These are phyloP conservation scores for Westerdykella aurantiaca DNA, from an alignment of 2,329 filamentous ascomycete genomes.

Conservation along the genomic window DNA sequence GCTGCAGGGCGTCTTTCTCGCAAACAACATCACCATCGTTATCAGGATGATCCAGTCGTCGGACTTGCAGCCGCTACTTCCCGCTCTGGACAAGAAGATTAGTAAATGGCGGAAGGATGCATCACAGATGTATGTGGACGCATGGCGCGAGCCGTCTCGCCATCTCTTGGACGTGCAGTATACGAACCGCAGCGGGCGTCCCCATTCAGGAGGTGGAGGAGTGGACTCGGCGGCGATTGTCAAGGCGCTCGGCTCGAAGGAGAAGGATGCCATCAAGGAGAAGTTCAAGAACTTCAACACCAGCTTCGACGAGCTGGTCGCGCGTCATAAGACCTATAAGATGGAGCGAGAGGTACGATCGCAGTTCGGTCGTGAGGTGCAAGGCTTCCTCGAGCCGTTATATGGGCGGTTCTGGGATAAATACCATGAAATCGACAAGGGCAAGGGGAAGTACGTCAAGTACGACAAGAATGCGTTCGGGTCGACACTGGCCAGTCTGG, in stretches of 20 bases:
- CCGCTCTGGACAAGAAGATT: constrained; percentile 58
- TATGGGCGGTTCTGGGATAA: constrained; percentile 95
- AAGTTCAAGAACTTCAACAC: constrained; percentile 92
- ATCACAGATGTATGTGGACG: constrained; percentile 71
- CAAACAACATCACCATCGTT: constrained; percentile 78
- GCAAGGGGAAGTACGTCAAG: constrained; percentile 96
- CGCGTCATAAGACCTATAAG: constrained; percentile 71
- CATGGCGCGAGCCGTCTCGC: constrained; percentile 81
- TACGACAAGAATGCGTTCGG: constrained; percentile 84
- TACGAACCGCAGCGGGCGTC: constrained; percentile 68
- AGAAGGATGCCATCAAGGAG: constrained; percentile 92
- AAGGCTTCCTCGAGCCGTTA: constrained; percentile 85
- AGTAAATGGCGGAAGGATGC: constrained; percentile 87
- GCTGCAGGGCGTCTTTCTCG: constrained; percentile 79
- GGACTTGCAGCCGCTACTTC: constrained; percentile 67
- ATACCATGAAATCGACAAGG: constrained; percentile 96
- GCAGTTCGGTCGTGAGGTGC: constrained; percentile 75
- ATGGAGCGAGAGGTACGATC: constrained; percentile 89
- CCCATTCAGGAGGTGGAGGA: constrained; percentile 50
- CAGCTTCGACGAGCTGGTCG: constrained; percentile 82
- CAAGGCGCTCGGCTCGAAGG: constrained; percentile 77
- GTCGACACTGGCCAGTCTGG: constrained; percentile 49
- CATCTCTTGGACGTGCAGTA: constrained; percentile 86
- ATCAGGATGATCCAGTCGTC: constrained; percentile 79
- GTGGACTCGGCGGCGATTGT: constrained; percentile 77